Base-by-base conservation (phyloP, 2,329 filamentous ascomycete species). In the Massarina eburnea region DNA sequence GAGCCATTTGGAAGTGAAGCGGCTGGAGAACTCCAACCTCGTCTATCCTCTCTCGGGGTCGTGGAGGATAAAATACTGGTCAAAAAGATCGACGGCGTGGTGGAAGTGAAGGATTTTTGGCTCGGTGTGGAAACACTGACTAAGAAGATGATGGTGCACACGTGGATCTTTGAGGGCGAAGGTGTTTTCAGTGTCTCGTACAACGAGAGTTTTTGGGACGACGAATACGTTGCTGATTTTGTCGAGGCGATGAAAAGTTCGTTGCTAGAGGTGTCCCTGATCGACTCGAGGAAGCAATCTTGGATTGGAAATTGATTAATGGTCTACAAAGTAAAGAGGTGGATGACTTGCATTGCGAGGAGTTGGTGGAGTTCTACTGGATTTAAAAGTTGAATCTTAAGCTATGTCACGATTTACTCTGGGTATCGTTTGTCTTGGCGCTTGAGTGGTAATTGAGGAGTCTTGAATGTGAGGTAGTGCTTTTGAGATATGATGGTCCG, bases 121-220 rank as follows among this genome's bases (percentile, higher is more conserved):
- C 34, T 61, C 14, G 58, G 58, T 7, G 53, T 48, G 1, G 58
- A 61, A 39, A 58, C 51, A 4, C 42, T 61, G 33, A 56, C 54
- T n/a, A 54, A 51, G 51, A 43, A 57, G 14, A 59, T 51, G 48
- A 59, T 61, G 54, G 58, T 61, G 26, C 58, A 61, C 36, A 49
- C 49, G 1, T 61, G 58, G 58, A 47, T 59, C 10, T 59, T 49
- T 45, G 48, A 61, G 15, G 51, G 43, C 18, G 40, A 57, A 36
- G 48, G 59, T 8, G 45, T 53, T 15, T 57, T 55, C 14, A 59
- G 56, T 24, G 48, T 52, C 27, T 58, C 52, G 17, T 61, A 48
- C 22, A 61, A 61, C 26, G 54, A 61, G 41, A 59, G 47, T 33
- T 61, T 47, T 38, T 61, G 58, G 58, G 49, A 54, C 6, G 44